phyloP scores from a whole-genome alignment of 164 flowering plant species.

The Brasenia schreberi region DNA sequence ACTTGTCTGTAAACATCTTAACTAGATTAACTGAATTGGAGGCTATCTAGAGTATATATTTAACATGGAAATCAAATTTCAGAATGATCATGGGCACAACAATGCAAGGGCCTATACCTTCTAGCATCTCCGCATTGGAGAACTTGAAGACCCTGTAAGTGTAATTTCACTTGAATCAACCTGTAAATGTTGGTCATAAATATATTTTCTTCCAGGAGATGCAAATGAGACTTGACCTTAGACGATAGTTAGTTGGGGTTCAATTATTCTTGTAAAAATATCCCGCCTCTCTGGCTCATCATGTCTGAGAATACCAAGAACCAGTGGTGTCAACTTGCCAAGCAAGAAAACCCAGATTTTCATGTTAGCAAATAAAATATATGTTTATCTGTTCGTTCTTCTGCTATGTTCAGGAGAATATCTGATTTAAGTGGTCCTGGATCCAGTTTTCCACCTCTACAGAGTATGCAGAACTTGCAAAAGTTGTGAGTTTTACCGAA shows the following conservation, averaged over 20 bases:
- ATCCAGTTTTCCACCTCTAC: slow-evolving; percentile 30
- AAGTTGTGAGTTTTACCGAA: slow-evolving; percentile 23
- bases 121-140: not conserved
- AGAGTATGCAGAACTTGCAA: slow-evolving; percentile 14
- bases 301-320: not conserved
- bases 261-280: not conserved
- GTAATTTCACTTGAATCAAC: not conserved
- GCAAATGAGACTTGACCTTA: too few relatives aligned
- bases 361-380: not conserved
- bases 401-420: slow-evolving; percentile 37
- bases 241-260: not conserved
- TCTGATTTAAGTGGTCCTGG: slow-evolving; percentile 45
- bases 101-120: slow-evolving; percentile 7
- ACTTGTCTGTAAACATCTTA: slow-evolving; percentile 32
- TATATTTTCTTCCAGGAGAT: too few relatives aligned
- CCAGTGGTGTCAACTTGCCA: not conserved
- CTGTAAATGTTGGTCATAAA: too few relatives aligned
- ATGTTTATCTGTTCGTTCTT: not conserved
- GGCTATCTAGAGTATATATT: too few relatives aligned
- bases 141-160: slow-evolving; percentile 4
- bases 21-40: not conserved
- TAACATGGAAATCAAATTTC: not conserved
- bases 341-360: not conserved
- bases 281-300: not conserved
- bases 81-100: slow-evolving; percentile 1